Base-by-base conservation (phyloP, 2,329 filamentous ascomycete species). In the Talaromyces sp. region DNA sequence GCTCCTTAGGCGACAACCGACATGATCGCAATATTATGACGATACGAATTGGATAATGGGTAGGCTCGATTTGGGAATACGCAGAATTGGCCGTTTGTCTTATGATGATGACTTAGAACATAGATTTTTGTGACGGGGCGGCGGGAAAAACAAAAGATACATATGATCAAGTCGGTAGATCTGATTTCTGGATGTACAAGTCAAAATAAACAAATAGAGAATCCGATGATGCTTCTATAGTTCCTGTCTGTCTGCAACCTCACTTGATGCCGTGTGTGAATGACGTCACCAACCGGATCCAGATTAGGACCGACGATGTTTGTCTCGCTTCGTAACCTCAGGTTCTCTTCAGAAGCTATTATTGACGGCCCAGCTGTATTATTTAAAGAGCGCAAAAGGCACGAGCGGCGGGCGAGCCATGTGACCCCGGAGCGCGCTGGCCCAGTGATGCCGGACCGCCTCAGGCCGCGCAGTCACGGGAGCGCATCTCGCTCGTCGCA, bases 401-500 rank as follows among this genome's bases (percentile, higher is more conserved):
- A 46, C 43, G 43, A 19, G 43, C 43, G 21, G 11, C 4, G 19
- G 43, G 43, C 43, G 21, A 19, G 9, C 43, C 43, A 46, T 46
- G 43, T 46, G 43, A 46, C 43, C 13, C 19, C 32, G 51, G 21
- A 21, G 57, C 32, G 41, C 50, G 27, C 43, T 54, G 50, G 54
- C 56, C 50, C 24, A 51, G 49, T 49, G 46, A 35, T 38, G 17
- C 35, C 35, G 19, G 21, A 21, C n/a, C 43, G 43, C 21, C 43
- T 52, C 58, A 59, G 32, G 13, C 55, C 10, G n/a, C 55, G 29
- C 19, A 29, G 55, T 61, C 59, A 61, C 59, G 59, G 59, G 59
- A 52, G 29, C 55, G 24, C 31, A 54, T 31, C 38, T 29, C 49
- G 13, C 29, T 43, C 31, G 35, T 58, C 49, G n/a, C 26, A 35